A percentile compares a stretch with the other conserved stretches of the same genome.
phyloP scores from a whole-genome alignment of 768 basidiomycete species.

The Lentinula raphanica region DNA sequence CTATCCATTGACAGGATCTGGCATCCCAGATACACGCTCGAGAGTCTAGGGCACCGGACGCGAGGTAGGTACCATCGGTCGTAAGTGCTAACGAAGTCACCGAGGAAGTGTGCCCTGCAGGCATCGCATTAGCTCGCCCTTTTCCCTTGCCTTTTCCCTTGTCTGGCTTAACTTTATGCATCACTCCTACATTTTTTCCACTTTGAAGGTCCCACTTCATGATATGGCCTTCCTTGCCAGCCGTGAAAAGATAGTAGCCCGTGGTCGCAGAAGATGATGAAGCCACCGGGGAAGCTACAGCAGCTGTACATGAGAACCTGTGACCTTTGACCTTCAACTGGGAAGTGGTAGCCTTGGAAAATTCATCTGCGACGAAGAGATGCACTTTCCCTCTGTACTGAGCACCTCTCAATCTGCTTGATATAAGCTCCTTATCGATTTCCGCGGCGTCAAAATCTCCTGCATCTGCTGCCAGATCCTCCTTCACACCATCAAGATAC shows the following conservation, averaged over 20 bases:
- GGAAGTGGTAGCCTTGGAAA: slow-evolving; percentile 39
- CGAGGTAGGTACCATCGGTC: slow-evolving; percentile 78
- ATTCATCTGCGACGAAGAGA: slow-evolving; percentile 71
- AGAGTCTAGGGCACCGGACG: slow-evolving; percentile 82
- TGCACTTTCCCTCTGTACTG: slow-evolving; percentile 87
- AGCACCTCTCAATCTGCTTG: slow-evolving; percentile 81
- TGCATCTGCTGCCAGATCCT: slow-evolving; percentile 51
- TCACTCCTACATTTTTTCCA: slow-evolving; percentile 53
- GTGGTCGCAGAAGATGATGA: slow-evolving; percentile 34
- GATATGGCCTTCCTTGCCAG: slow-evolving; percentile 89
- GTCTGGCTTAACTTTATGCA: slow-evolving; percentile 53
- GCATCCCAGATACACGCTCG: slow-evolving; percentile 84
- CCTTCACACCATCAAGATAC: slow-evolving; percentile 82
- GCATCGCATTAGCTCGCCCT: slow-evolving; percentile 35
- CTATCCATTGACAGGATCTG: slow-evolving; percentile 69
- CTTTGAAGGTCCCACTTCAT: slow-evolving; percentile 75
- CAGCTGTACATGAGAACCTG: slow-evolving; percentile 75
- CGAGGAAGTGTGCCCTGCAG: slow-evolving; percentile 82
- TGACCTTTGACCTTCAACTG: slow-evolving; percentile 67
- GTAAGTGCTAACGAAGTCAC: slow-evolving; percentile 81
- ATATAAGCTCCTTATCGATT: slow-evolving; percentile 89
- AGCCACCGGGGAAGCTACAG: slow-evolving; percentile 54
- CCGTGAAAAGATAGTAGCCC: slow-evolving; percentile 72
- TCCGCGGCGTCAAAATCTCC: slow-evolving; percentile 95
- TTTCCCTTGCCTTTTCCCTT: slow-evolving; percentile 58